Conservation (phyloP, 148 eudicot genomes). For the Chenopodium berlandieri region DNA sequence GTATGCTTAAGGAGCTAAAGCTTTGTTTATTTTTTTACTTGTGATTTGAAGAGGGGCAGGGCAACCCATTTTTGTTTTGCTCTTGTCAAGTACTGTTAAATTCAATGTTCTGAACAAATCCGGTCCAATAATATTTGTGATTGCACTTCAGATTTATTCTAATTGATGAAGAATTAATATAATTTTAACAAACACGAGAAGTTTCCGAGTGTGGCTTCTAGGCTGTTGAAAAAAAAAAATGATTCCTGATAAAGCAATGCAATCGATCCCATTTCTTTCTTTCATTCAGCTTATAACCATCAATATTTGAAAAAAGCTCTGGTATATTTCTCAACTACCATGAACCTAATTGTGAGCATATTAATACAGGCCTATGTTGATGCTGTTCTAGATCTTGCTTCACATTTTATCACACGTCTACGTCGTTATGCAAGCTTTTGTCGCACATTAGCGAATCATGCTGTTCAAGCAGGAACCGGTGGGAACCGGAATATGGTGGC, state of each 20-base stretch:
- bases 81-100: neutral
- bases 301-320: neutral
- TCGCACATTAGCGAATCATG: slow-evolving; percentile 95
- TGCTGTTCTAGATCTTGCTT: slow-evolving; percentile 93
- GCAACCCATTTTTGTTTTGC: too few species aligned
- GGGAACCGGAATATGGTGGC: slow-evolving; percentile 84
- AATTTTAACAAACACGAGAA: neutral
- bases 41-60: too few species aligned
- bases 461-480: slow-evolving; percentile 82
- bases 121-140: neutral
- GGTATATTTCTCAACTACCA: neutral
- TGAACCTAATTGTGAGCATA: slow-evolving; percentile 14
- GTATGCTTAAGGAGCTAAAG: too few species aligned
- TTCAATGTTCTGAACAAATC: neutral
- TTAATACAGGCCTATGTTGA: slow-evolving; percentile 89
- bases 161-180: neutral
- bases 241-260: neutral
- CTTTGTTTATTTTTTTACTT: too few species aligned
- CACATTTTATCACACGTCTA: slow-evolving; percentile 96
- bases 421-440: slow-evolving; percentile 99
- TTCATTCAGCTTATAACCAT: neutral
- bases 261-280: neutral
- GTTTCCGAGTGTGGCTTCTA: neutral
- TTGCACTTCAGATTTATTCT: too few species aligned
- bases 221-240: neutral